phyloP scores from a whole-genome alignment of 2,329 filamentous ascomycete genomes.

The Diplodia sapinea region DNA sequence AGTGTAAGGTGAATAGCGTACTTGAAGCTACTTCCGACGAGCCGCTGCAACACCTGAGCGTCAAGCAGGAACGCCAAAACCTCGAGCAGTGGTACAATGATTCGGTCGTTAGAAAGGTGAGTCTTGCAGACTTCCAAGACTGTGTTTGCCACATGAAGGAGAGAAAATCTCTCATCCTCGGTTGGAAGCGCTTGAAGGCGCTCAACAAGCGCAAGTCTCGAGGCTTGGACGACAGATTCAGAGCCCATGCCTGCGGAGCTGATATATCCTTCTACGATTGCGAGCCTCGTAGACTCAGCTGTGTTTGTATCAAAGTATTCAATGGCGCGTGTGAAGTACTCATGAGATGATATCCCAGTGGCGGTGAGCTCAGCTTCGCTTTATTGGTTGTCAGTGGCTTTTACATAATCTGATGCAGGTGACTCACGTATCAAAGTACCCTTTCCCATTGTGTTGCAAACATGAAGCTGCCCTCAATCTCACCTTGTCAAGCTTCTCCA shows the following conservation, averaged over 20 bases:
- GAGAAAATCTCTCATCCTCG: slow-evolving; percentile 34
- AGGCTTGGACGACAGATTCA: slow-evolving; percentile 73
- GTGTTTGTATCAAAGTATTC: not conserved
- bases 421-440: slow-evolving; percentile 23
- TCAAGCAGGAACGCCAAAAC: slow-evolving; percentile 72
- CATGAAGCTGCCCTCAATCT: slow-evolving; percentile 53
- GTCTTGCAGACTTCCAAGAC: slow-evolving; percentile 41
- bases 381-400: not conserved
- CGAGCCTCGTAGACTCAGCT: slow-evolving; percentile 36
- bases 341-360: slow-evolving; percentile 61
- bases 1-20: slow-evolving; percentile 39
- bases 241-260: slow-evolving; percentile 79
- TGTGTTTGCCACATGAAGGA: slow-evolving; percentile 39
- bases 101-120: slow-evolving; percentile 64
- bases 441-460: slow-evolving; percentile 32
- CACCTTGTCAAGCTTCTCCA: slow-evolving; percentile 90
- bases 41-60: slow-evolving; percentile 50
- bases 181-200: slow-evolving; percentile 42
- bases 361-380: slow-evolving; percentile 30
- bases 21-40: slow-evolving; percentile 60
- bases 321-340: slow-evolving; percentile 65
- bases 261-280: slow-evolving; percentile 69
- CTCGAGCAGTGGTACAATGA: slow-evolving; percentile 77
- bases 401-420: not conserved
- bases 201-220: slow-evolving; percentile 67